A percentile compares a stretch with the other conserved stretches of the same genome.
phyloP scores from a whole-genome alignment of 768 basidiomycete species.

The Tephrocybe sp. region DNA sequence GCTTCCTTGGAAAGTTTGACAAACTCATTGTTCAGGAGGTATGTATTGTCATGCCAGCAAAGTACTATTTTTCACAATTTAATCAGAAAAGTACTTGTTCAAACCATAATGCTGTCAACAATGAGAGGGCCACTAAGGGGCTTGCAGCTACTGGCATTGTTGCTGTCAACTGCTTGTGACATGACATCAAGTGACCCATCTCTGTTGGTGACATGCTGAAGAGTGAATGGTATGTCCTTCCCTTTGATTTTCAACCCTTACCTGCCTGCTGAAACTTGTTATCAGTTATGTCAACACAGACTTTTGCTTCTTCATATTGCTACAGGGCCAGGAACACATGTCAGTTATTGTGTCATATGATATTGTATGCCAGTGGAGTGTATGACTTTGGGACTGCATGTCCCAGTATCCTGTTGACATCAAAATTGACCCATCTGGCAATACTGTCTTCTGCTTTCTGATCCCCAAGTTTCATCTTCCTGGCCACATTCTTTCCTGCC shows the following conservation, averaged over 20 bases:
- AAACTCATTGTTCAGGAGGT: conserved; percentile 9
- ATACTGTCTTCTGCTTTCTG: conserved; percentile 7
- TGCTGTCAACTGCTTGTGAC: conserved; percentile 4
- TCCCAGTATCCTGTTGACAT: conserved; percentile 4
- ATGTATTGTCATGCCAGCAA: neutral
- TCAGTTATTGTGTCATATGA: conserved; percentile 29
- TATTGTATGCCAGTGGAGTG: conserved; percentile 31
- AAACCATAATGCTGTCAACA: conserved; percentile 21
- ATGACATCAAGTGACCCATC: conserved; percentile 7
- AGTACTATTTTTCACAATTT: neutral
- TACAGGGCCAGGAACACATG: neutral
- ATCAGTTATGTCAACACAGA: conserved; percentile 18
- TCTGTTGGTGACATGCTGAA: conserved; percentile 6
- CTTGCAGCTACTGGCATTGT: conserved; percentile 2
- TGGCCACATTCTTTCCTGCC: conserved; percentile 22
- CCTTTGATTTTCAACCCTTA: conserved; percentile 9
- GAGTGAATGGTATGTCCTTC: conserved; percentile 20
- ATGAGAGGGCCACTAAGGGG: neutral
- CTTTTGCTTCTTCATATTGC: conserved; percentile 23
- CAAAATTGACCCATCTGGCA: neutral
- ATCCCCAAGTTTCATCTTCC: conserved; percentile 28
- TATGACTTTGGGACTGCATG: conserved; percentile 16
- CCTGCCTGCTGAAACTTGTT: neutral
- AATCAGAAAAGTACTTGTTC: conserved; percentile 17
- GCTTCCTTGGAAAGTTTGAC: conserved; percentile 11